These are phyloP conservation scores for Macrophomina tecta DNA, from an alignment of 2,329 filamentous ascomycete species.

Conservation along the genomic window DNA sequence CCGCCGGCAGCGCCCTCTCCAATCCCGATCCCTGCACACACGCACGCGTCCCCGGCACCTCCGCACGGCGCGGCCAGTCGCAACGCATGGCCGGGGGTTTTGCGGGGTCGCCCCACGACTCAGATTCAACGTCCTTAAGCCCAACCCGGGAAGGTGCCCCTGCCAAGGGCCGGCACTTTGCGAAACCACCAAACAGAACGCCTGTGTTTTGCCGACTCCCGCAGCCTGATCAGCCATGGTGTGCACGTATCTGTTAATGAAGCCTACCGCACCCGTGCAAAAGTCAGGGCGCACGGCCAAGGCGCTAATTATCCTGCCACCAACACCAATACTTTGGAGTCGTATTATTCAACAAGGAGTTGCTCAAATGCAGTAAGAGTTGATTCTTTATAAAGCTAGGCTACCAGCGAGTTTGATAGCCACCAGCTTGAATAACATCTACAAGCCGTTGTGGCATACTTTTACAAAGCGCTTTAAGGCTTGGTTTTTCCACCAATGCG, in stretches of 20 bases:
- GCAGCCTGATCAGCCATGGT: slow-evolving; percentile 6
- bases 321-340: too few species aligned
- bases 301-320: too few species aligned
- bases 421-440: too few species aligned
- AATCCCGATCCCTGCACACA: neutral
- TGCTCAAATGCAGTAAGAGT: too few species aligned
- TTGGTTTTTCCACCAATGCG: too few species aligned
- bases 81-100: neutral
- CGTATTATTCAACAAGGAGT: too few species aligned
- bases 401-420: too few species aligned
- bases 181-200: slow-evolving; percentile 9
- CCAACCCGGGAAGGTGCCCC: slow-evolving; percentile 13
- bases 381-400: too few species aligned
- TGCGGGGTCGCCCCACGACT: slow-evolving; percentile 23
- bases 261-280: too few species aligned
- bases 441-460: too few species aligned
- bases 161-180: slow-evolving; percentile 9
- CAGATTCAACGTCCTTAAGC: slow-evolving; percentile 12
- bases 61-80: neutral
- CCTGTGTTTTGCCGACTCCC: neutral
- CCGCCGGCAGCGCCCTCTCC: neutral
- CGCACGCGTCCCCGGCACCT: neutral
- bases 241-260: slow-evolving; percentile 1
- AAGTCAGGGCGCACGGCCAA: too few species aligned
- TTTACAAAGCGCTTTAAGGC: too few species aligned